Evolutionary conservation across 331 rosid species (phyloP), one percentile per base, ranked within the genome.

Genomic region (Malus hybrid): DNA sequence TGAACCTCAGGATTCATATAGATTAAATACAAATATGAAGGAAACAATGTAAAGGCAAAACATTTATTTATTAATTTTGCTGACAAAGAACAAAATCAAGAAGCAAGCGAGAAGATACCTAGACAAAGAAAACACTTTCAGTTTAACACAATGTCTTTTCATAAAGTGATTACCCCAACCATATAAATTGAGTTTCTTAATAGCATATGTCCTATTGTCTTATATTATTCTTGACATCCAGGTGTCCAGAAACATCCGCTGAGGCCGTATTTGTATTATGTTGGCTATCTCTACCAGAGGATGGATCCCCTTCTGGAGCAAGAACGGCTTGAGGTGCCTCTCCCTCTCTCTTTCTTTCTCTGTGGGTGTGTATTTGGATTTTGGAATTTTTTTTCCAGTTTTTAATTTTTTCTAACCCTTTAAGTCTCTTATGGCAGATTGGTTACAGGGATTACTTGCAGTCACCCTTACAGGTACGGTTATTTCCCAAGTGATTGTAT

Each of bases 381-480:
- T 6, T 5, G 19, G 20, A 39, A 6, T 14, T 15, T 27, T 31
- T n/a, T 48, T 77, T 6, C 71, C 65, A 59, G 74, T 57, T 70
- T 14, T 65, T 72, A 63, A 77, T 68, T 65, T 78, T 56, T 74
- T 79, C 36, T 88, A 83, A 90, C 89, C 76, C 67, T 69, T 60
- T 71, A 75, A 60, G 50, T 85, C 39, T 86, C 75, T 81, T 78
- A 57, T 88, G 76, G 70, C 90, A 94, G 99, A 82, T 88, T 77
- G 97, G 97, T 80, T 94, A 94, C 86, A 91, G 99, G 85, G 99
- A 94, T 81, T 91, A 83, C 79, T 84, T 94, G 76, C 99, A 94
- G 88, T 87, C 99, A 65, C 99, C 99, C 70, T 84, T 94, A 84
- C 99, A 94, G 92, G 99, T 94, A 80, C 80, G 87, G 64, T 78